These are phyloP conservation scores for Camillea tinctor DNA, from an alignment of 2,329 filamentous ascomycete species.

Conservation along the genomic window DNA sequence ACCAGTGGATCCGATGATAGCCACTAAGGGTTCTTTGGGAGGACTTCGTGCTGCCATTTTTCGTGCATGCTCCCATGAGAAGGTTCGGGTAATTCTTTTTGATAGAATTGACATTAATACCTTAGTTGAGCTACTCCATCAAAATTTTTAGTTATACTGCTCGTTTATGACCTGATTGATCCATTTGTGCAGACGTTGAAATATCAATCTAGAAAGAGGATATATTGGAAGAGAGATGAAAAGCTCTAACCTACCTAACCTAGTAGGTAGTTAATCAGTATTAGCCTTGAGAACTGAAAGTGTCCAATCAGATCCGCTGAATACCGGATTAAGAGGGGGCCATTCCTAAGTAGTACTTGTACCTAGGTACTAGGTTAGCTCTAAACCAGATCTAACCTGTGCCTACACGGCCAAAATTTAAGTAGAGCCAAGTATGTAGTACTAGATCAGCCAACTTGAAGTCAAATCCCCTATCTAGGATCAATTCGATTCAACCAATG, in stretches of 20 bases:
- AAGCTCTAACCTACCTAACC: no score
- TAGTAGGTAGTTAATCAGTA: neutral
- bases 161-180: neutral
- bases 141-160: neutral
- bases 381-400: no score
- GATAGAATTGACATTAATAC: neutral
- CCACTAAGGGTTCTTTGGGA: constrained; percentile 64
- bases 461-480: no score
- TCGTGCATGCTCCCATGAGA: neutral
- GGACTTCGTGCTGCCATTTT: neutral
- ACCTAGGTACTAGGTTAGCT: no score
- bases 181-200: neutral
- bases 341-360: no score
- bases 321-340: no score
- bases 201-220: neutral
- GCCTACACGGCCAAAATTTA: no score
- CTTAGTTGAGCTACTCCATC: neutral
- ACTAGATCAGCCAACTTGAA: no score
- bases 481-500: no score
- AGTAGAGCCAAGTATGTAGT: no score
- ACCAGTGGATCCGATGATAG: constrained; percentile 85
- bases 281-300: neutral
- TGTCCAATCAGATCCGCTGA: no score
- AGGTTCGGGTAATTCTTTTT: neutral
- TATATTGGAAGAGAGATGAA: neutral